Base-by-base conservation (phyloP, 805 yeast genomes). In the Kuraishia piskuri region DNA sequence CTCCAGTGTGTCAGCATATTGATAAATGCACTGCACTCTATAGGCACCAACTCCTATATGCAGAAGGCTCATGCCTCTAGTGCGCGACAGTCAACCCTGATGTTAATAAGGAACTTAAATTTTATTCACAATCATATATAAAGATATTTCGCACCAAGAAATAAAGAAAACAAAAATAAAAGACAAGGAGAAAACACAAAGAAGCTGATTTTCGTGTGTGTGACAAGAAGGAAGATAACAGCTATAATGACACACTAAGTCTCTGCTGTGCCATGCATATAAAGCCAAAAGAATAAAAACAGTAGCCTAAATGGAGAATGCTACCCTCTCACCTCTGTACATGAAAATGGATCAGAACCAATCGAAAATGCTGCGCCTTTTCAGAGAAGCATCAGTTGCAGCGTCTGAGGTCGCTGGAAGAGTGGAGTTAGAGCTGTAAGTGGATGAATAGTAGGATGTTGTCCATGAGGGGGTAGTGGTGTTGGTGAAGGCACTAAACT, bases 331-430 rank as follows among this genome's bases (percentile, higher is more conserved):
- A 25, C 10, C 31, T 10, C 10, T 25, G 31, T 25, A 25, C 31
- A 25, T 25, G 9, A 25, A 25, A 7, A 10, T 25, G 14, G 40
- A 31, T 31, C 17, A 31, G 17, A 31, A 31, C 40, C 7, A 31
- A n/a, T 31, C 14, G 40, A 31, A 31, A 21, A 53, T 25, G 50
- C 22, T 52, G 21, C 51, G n/a, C 44, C 24, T 47, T 50, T n/a
- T 53, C 17, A 31, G 40, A 31, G 40, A 12, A 3, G 40, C 40
- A 31, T 12, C 56, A 22, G 53, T 57, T 36, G 54, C 59, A 37
- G 53, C 40, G 23, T 57, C 55, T 46, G 54, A 50, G 25, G 57
- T 54, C 47, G 50, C 56, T 14, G 54, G 45, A 14, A 55, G 46
- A 10, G 60, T 44, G 24, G 40, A 23, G 55, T 55, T 52, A 22